Conservation (phyloP, 768 basidiomycete genomes). For the Leccinum uliginosum region DNA sequence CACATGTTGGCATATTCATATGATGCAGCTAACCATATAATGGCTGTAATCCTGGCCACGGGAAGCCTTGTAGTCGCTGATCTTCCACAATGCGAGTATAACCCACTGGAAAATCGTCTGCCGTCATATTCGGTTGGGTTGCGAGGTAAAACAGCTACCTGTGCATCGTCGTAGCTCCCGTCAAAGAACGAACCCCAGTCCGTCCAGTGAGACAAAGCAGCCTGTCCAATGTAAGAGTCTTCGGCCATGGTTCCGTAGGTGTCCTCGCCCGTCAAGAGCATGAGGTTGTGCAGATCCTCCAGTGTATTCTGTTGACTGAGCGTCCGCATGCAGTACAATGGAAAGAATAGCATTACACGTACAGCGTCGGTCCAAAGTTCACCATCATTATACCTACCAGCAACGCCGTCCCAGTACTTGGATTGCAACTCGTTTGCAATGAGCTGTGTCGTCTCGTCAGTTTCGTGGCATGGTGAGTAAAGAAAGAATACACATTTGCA, state of each 20-base stretch:
- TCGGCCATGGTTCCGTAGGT: conserved; percentile 34
- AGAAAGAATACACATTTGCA: conserved; percentile 11
- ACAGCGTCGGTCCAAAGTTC: conserved; percentile 56
- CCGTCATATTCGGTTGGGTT: background rate
- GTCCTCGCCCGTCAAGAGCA: conserved; percentile 43
- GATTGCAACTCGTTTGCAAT: conserved; percentile 26
- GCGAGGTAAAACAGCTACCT: conserved; percentile 32
- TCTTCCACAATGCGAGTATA: conserved; percentile 54
- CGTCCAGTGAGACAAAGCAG: conserved; percentile 36
- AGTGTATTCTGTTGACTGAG: conserved; percentile 42
- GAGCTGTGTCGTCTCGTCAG: conserved; percentile 3
- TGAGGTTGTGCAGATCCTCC: conserved; percentile 55
- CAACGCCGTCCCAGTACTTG: conserved; percentile 38
- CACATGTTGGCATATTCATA: conserved; percentile 7
- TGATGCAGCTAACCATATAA: conserved; percentile 16
- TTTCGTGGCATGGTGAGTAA: background rate
- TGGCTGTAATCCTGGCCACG: conserved; percentile 28
- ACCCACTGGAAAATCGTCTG: conserved; percentile 41
- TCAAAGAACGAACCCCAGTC: conserved; percentile 42
- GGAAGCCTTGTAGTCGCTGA: conserved; percentile 46
- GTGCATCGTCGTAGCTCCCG: conserved; percentile 53
- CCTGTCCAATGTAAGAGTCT: conserved; percentile 41
- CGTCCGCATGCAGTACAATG: background rate
- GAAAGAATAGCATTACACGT: conserved; percentile 7
- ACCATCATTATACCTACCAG: conserved; percentile 45